Conservation (phyloP, 108 stramenopile genomes). For the Poteriospumella lacustris region DNA sequence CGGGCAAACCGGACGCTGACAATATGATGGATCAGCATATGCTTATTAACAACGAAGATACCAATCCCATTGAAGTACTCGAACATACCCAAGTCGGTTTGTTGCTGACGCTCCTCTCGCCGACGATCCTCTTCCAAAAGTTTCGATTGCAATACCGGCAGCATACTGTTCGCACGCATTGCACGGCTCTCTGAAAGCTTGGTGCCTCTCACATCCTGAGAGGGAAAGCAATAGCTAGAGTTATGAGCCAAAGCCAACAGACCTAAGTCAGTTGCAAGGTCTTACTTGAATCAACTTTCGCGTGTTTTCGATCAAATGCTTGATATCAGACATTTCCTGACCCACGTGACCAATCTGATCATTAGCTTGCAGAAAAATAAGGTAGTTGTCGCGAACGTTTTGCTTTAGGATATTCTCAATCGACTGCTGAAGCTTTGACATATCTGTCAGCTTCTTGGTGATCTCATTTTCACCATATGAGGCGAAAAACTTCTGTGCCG, state of each 20-base stretch:
- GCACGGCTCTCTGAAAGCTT: background rate
- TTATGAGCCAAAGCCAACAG: background rate
- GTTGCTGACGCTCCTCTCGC: no score
- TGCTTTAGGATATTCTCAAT: conserved; percentile 21
- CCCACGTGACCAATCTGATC: conserved; percentile 8
- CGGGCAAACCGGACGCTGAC: background rate
- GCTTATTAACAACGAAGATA: no score
- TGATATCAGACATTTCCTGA: background rate
- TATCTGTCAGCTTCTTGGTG: background rate
- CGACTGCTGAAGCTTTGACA: background rate
- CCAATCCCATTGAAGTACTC: no score
- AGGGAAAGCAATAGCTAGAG: no score
- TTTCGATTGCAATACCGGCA: background rate
- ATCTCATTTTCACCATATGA: background rate
- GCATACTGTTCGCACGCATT: background rate
- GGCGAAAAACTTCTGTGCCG: background rate
- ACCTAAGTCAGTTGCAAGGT: background rate
- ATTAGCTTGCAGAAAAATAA: background rate
- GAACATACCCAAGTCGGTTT: no score
- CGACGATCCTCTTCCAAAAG: background rate
- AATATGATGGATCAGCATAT: no score
- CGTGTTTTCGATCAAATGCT: conserved; percentile 10
- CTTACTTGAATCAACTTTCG: conserved; percentile 4
- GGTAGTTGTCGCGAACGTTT: conserved; percentile 16
- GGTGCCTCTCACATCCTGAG: background rate